Base-by-base conservation (phyloP, 257 asterid genomes). In the Agastache rugosa region DNA sequence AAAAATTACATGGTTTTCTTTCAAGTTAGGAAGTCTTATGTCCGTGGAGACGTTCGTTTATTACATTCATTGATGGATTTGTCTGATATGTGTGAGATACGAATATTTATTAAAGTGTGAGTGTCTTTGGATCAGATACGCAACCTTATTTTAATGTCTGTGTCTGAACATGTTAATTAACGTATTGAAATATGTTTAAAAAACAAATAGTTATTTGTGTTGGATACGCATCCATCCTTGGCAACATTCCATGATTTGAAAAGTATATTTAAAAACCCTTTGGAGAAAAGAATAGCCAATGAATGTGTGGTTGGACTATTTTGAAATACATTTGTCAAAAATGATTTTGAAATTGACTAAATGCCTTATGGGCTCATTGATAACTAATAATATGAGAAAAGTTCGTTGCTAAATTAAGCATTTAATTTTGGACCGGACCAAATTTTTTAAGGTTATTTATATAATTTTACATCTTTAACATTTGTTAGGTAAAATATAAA, bases 41-140 rank as follows among this genome's bases (percentile, higher is more conserved):
- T 12, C 0, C 3, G 5, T 17, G 25, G 14, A 16, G 27, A 62
- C 16, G 11, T 64, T 15, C 0, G 5, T 31, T 23, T 44, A 42
- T 12, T 14, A 22, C 54, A n/a, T 34, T 62, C 16, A 3, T 29
- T 4, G 11, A 45, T 48, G 17, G 53, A 29, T 14, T 29, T 19
- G 29, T 17, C 31, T 19, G 20, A 22, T 3, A 14, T 10, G 0
- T 16, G 19, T 42, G 25, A 1, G 17, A 22, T 31, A 44, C 71
- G 56, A 42, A 68, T 68, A 41, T 34, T 53, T 45, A 6, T 31
- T 16, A 14, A 35, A 63, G 20, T 14, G 25, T 6, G 8, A 74
- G 17, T 34, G 56, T 67, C 62, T 73, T 62, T 29, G 76, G 65
- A 79, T 79, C 11, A 15, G 79, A 73, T 73, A 39, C 82, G 78